phyloP scores from a whole-genome alignment of 2,329 filamentous ascomycete genomes.

The Fusarium irregulare region DNA sequence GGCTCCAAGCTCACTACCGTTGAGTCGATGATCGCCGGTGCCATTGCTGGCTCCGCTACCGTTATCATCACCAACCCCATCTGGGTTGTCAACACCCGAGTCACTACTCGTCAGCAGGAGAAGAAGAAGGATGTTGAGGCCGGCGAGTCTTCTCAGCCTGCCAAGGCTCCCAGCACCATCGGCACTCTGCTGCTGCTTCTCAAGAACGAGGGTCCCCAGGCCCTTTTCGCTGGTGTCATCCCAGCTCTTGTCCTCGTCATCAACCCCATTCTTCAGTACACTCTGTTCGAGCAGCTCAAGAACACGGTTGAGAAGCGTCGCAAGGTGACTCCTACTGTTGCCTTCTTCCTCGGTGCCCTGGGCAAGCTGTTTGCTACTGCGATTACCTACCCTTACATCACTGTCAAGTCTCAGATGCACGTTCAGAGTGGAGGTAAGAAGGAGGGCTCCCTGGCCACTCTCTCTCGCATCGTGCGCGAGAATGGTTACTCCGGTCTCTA shows the following conservation, averaged over 20 bases:
- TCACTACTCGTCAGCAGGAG: slow-evolving; percentile 85
- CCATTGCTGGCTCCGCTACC: slow-evolving; percentile 91
- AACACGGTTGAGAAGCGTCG: slow-evolving; percentile 80
- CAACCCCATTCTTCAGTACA: slow-evolving; percentile 99
- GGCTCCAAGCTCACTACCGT: slow-evolving; percentile 87
- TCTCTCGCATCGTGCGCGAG: slow-evolving; percentile 83
- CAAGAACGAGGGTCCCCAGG: slow-evolving; percentile 82
- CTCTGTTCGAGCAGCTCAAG: slow-evolving; percentile 98
- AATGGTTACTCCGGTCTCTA: slow-evolving; percentile 95
- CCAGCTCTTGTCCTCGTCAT: slow-evolving; percentile 94
- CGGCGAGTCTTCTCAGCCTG: slow-evolving; percentile 50
- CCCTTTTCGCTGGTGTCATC: slow-evolving; percentile 91
- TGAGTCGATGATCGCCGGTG: slow-evolving; percentile 95
- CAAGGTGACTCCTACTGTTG: slow-evolving; percentile 84
- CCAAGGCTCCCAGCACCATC: slow-evolving; percentile 76
- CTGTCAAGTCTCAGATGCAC: slow-evolving; percentile 97
- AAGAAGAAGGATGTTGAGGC: slow-evolving; percentile 58
- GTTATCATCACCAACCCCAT: slow-evolving; percentile 98
- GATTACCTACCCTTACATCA: slow-evolving; percentile 98
- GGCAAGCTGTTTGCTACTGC: slow-evolving; percentile 94
- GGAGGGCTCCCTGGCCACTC: slow-evolving; percentile 81
- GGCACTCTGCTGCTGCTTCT: slow-evolving; percentile 84
- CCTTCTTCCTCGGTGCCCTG: slow-evolving; percentile 90
- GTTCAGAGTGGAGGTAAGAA: slow-evolving; percentile 83
- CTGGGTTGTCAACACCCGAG: slow-evolving; percentile 98